Evolutionary conservation across 805 yeast species (phyloP).

Genomic region (Wickerhamiella brachini): DNA sequence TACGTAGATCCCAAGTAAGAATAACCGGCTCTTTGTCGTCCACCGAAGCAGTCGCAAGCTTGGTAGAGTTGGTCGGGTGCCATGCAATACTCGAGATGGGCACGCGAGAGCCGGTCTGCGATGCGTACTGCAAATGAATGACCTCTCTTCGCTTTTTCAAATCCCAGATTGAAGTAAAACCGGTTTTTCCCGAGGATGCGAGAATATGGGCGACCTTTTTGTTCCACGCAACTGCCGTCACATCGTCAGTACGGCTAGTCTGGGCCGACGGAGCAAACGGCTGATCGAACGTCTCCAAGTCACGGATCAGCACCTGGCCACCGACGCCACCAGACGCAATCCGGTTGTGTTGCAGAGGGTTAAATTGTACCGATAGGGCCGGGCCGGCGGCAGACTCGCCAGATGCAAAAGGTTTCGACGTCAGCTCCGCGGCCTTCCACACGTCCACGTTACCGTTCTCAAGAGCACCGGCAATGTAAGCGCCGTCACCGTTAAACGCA

Average conservation of each 20-base stretch:
- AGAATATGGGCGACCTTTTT: constrained; percentile 68
- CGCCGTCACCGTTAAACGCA: constrained; percentile 12
- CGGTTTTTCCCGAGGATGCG: constrained; percentile 77
- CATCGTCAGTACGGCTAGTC: constrained; percentile 61
- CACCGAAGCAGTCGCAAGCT: constrained; percentile 75
- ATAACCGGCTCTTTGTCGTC: constrained; percentile 60
- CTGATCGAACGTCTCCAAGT: constrained; percentile 43
- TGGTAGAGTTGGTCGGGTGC: constrained; percentile 87
- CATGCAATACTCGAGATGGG: constrained; percentile 75
- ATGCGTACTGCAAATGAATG: constrained; percentile 60
- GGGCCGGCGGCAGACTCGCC: constrained; percentile 44
- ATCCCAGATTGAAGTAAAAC: constrained; percentile 90
- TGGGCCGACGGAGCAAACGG: constrained; percentile 55
- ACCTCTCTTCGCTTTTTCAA: constrained; percentile 78
- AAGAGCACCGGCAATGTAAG: constrained; percentile 64
- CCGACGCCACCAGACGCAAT: constrained; percentile 80
- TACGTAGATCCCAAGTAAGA: constrained; percentile 86
- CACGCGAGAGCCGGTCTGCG: constrained; percentile 36
- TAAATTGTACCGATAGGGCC: constrained; percentile 63
- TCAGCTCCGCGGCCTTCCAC: constrained; percentile 31
- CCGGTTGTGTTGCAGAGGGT: constrained; percentile 53
- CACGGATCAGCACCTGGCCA: constrained; percentile 88
- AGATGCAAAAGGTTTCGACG: constrained; percentile 22
- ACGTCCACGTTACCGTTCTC: constrained; percentile 71
- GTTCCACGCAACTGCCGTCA: constrained; percentile 82